Base-by-base conservation (phyloP, 495 filamentous ascomycete genomes). In the Lepraria neglecta region DNA sequence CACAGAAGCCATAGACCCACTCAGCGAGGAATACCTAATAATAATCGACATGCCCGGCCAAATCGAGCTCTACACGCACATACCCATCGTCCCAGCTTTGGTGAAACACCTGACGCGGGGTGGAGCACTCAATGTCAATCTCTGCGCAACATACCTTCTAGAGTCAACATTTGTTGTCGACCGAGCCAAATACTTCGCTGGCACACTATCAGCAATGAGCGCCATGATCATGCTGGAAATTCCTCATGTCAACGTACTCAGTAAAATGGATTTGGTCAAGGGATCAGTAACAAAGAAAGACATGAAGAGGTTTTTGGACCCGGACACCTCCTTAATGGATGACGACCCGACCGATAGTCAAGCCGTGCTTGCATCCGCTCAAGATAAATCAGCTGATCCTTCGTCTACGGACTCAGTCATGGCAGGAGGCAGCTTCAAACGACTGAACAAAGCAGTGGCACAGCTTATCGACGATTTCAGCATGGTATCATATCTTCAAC, bases 41-140 rank as follows among this genome's bases (percentile, higher is more conserved):
- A 87, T 98, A 54, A 90, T 98, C 77, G 94, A 98, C 73, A 96
- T 97, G 88, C 94, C 94, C 0, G 94, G 94, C 56, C 94, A 98
- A 75, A 97, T 98, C 73, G 94, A 98, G 74, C 88, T 98, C 33
- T 98, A 97, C 77, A 97, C 94, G 14, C 94, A 98, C 70, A 87
- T 97, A 33, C 94, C 94, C 14, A 86, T 97, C 67, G 76, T 98
- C 28, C 94, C 94, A 3, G 84, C 82, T n/a, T 81, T 98, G 44
- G 84, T 89, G 56, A 85, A 84, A 67, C 89, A 90, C 72, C 82
- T 98, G 9, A 89, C 87, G 35, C 82, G 86, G 40, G 77, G 84
- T 31, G 90, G 91, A n/a, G 79, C 83, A 7, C 79, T 97, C 61
- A 90, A 94, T 73, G 87, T 97, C 71, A 88, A 86, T 59, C 79